These are phyloP conservation scores for Fusarium heterosporum DNA, from an alignment of 2,329 filamentous ascomycete genomes.

Conservation along the genomic window DNA sequence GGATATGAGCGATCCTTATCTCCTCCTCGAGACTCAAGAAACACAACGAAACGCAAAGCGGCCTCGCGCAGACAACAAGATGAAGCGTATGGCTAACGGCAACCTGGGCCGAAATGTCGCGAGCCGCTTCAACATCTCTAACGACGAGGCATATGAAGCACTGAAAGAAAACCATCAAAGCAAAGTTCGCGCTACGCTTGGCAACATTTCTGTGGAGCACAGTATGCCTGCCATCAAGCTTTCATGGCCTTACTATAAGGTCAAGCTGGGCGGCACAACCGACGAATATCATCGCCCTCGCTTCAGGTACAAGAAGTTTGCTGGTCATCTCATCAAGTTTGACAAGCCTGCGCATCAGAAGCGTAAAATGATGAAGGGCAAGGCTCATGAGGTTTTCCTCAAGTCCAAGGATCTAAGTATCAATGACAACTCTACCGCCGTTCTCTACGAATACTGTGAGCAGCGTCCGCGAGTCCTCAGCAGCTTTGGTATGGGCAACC, in stretches of 20 bases:
- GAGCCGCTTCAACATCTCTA: slow-evolving; percentile 93
- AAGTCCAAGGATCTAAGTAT: slow-evolving; percentile 85
- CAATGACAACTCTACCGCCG: slow-evolving; percentile 86
- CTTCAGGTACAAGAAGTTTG: slow-evolving; percentile 76
- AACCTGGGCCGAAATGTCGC: slow-evolving; percentile 79
- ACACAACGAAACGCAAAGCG: slow-evolving; percentile 72
- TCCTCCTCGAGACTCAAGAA: slow-evolving; percentile 84
- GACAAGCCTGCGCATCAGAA: slow-evolving; percentile 78
- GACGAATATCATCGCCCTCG: slow-evolving; percentile 86
- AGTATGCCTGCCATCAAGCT: slow-evolving; percentile 90
- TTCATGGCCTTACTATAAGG: slow-evolving; percentile 96
- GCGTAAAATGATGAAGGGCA: slow-evolving; percentile 84
- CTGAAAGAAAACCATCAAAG: slow-evolving; percentile 97
- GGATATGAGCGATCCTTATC: slow-evolving; percentile 87
- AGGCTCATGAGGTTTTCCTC: slow-evolving; percentile 81
- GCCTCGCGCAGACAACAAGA: slow-evolving; percentile 65
- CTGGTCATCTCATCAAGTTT: slow-evolving; percentile 77
- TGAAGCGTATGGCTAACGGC: slow-evolving; percentile 75
- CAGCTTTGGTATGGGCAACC: slow-evolving; percentile 97
- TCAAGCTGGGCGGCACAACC: slow-evolving; percentile 79
- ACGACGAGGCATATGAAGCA: slow-evolving; percentile 94
- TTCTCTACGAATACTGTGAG: slow-evolving; percentile 96
- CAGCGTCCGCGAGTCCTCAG: slow-evolving; percentile 91
- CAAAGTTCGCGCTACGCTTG: slow-evolving; percentile 92
- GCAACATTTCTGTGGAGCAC: slow-evolving; percentile 93